These are phyloP conservation scores for Tulasnella sp. DNA, from an alignment of 768 basidiomycete species.

Conservation along the genomic window DNA sequence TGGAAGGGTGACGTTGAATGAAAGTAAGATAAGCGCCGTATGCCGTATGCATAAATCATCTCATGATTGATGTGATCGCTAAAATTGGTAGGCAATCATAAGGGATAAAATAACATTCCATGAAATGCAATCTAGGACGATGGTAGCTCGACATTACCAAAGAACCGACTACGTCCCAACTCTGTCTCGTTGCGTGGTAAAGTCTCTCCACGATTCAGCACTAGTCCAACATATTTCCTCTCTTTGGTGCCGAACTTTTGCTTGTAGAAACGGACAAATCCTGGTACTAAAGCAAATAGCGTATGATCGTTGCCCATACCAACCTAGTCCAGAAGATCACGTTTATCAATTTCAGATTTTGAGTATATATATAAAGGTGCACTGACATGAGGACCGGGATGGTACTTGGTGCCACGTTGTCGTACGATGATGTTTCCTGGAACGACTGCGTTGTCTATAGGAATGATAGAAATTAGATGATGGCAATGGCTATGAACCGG, in stretches of 20 bases:
- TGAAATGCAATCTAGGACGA: too few relatives aligned
- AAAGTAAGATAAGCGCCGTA: too few relatives aligned
- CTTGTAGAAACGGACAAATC: slow-evolving; percentile 90
- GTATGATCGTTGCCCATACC: slow-evolving; percentile 91
- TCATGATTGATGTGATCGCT: too few relatives aligned
- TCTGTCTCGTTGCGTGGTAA: slow-evolving; percentile 68
- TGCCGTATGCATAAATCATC: too few relatives aligned
- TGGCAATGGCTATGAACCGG: background rate
- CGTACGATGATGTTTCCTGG: slow-evolving; percentile 95
- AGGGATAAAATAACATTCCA: too few relatives aligned
- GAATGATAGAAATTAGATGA: slow-evolving; percentile 7
- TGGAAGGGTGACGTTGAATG: too few relatives aligned
- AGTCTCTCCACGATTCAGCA: slow-evolving; percentile 65
- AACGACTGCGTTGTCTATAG: slow-evolving; percentile 72
- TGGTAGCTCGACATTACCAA: slow-evolving; percentile 65
- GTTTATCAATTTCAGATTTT: too few relatives aligned
- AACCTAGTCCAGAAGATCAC: slow-evolving; percentile 39
- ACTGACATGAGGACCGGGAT: slow-evolving; percentile 84
- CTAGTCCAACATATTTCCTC: slow-evolving; percentile 73
- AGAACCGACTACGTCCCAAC: slow-evolving; percentile 73
- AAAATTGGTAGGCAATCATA: too few relatives aligned
- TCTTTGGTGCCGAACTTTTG: slow-evolving; percentile 48
- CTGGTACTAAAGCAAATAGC: slow-evolving; percentile 77
- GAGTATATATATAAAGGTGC: background rate
- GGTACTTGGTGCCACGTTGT: slow-evolving; percentile 85